phyloP scores from a whole-genome alignment of 2,329 filamentous ascomycete species.

The Aquanectria penicillioides region DNA sequence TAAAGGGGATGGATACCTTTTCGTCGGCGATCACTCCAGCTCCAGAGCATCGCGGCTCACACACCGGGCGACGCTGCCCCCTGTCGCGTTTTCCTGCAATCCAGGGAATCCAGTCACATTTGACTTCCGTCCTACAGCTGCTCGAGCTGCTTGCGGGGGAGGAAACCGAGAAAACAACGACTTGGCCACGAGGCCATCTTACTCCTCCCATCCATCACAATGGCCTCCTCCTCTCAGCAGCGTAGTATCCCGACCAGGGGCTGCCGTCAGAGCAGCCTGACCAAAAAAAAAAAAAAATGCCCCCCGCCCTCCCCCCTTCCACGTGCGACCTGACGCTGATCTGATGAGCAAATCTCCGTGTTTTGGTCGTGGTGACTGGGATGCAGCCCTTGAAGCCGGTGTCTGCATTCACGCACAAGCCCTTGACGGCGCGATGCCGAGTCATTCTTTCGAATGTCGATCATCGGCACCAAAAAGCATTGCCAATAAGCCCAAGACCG shows the following conservation, averaged over 20 bases:
- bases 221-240: slow-evolving; percentile 11
- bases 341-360: background rate
- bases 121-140: slow-evolving; percentile 1
- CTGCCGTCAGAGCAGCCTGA: slow-evolving; percentile 7
- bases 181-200: slow-evolving; percentile 8
- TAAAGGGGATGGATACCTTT: too few species aligned
- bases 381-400: too few species aligned
- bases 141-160: background rate
- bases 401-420: background rate
- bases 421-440: slow-evolving; percentile 3
- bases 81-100: too few species aligned
- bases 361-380: too few species aligned
- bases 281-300: slow-evolving; percentile 27
- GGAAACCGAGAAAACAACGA: background rate
- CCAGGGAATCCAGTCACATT: background rate
- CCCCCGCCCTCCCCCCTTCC: too few species aligned
- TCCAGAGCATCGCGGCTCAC: too few species aligned
- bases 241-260: slow-evolving; percentile 27
- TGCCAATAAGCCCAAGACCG: slow-evolving; percentile 8
- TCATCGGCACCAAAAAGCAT: slow-evolving; percentile 15
- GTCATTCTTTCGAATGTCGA: slow-evolving; percentile 15
- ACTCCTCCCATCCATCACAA: background rate
- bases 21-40: too few species aligned
- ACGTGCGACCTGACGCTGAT: too few species aligned
- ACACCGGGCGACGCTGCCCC: too few species aligned